Base-by-base conservation (phyloP, 768 basidiomycete genomes). In the Suillus hirtellus region DNA sequence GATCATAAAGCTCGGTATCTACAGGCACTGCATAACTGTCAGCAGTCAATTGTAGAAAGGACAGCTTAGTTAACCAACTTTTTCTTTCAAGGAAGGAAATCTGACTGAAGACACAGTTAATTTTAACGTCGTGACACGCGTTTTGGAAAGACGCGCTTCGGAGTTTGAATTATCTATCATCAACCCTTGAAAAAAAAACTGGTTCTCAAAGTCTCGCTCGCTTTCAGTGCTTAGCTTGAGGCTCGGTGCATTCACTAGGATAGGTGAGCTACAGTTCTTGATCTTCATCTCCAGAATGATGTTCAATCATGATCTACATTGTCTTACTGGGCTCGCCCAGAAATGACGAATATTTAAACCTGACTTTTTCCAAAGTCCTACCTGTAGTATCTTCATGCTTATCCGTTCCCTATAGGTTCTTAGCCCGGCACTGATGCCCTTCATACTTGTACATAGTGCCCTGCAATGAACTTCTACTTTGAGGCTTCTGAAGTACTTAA, bases 401-500 rank as follows among this genome's bases (percentile, higher is more conserved):
- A 80, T 68, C 43, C 2, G 34, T 65, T 54, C 55, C 62, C 24
- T 58, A 60, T 62, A 69, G 69, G 46, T 65, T 68, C 54, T 67
- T 15, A 63, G 62, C 42, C 44, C 53, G 12, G 65, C 61, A 58
- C 56, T 60, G 55, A 68, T 74, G 59, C 60, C 31, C 67, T 63
- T 50, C 66, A 71, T 72, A 67, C 60, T 69, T 63, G 59, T 59
- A 21, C 63, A 64, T 74, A 72, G 60, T 61, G 59, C 58, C 61
- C 8, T 72, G 60, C 72, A 76, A 96, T 97, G 95, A 96, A 96
- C 81, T 95, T 96, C 79, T 97, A 97, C 80, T 94, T 94, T 79
- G 89, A 93, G 74, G 93, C 94, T 67, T 89, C 89, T 67, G 83
- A 87, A 70, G 82, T 88, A 5, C 80, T 98, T 69, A 94, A 96